Evolutionary conservation across 306 rosid species (phyloP).

Genomic region (Cicer arietinum): DNA sequence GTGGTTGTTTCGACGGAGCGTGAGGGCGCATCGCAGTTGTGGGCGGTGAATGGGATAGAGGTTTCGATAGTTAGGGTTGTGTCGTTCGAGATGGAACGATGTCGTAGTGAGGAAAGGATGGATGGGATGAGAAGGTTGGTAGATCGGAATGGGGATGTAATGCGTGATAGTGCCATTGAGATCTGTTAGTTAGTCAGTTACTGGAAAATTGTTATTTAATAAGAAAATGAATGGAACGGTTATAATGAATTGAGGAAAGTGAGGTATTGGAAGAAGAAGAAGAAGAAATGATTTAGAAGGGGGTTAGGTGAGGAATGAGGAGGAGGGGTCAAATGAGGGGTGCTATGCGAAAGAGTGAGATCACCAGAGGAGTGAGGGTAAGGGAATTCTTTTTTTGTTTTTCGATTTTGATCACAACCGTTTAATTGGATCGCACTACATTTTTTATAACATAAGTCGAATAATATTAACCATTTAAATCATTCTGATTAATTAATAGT

Average conservation of each 20-base stretch:
- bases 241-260: not conserved
- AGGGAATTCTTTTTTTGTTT: not conserved
- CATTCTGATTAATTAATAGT: too few relatives aligned
- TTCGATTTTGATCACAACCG: too few relatives aligned
- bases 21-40: slow-evolving; percentile 72
- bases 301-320: slow-evolving; percentile 18
- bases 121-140: slow-evolving; percentile 55
- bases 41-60: slow-evolving; percentile 77
- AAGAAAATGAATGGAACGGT: not conserved
- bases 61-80: slow-evolving; percentile 68
- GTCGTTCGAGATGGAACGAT: slow-evolving; percentile 62
- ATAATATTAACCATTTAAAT: too few relatives aligned
- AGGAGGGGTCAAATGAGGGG: not conserved
- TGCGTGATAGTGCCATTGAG: slow-evolving; percentile 67
- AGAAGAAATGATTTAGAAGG: not conserved
- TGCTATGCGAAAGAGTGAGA: not conserved
- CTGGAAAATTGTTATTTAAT: not conserved
- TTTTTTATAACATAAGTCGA: too few relatives aligned
- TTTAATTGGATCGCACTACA: too few relatives aligned
- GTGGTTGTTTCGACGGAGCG: slow-evolving; percentile 75
- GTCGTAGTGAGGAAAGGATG: slow-evolving; percentile 54
- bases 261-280: not conserved
- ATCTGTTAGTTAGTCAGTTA: slow-evolving; percentile 37
- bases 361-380: too few relatives aligned
- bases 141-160: slow-evolving; percentile 50